Conservation (phyloP, 2,329 filamentous ascomycete species). For the Dendrostoma leiphaemia region DNA sequence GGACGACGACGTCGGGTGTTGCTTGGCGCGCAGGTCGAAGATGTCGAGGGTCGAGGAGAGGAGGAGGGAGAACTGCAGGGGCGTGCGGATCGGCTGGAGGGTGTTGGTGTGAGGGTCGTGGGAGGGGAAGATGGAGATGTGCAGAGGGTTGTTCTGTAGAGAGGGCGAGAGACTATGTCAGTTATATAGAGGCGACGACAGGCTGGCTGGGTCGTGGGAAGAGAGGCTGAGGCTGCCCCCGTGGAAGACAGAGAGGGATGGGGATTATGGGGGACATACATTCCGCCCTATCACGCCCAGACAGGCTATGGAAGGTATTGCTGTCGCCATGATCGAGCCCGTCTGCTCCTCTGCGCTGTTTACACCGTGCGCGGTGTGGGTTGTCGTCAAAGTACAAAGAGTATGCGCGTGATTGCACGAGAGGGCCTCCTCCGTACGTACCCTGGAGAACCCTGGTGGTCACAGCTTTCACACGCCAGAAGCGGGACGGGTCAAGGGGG, state of each 20-base stretch:
- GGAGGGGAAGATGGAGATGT: conserved; percentile 85
- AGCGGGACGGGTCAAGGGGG: background rate
- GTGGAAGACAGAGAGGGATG: background rate
- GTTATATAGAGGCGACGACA: background rate
- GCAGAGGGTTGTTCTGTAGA: conserved; percentile 94
- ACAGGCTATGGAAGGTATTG: conserved; percentile 81
- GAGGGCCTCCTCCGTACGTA: background rate
- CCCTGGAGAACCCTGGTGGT: conserved; percentile 1
- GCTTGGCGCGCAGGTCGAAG: conserved; percentile 80
- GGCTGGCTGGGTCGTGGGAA: background rate
- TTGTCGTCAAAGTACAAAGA: too few species aligned
- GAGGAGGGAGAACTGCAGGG: conserved; percentile 89
- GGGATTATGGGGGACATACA: conserved; percentile 48
- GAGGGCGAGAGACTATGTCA: background rate
- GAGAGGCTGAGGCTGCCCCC: too few species aligned
- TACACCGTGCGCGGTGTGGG: too few species aligned
- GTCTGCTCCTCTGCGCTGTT: too few species aligned
- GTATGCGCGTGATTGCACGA: too few species aligned
- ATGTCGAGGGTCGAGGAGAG: conserved; percentile 91
- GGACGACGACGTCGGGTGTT: conserved; percentile 25
- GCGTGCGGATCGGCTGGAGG: conserved; percentile 57
- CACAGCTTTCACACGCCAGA: background rate
- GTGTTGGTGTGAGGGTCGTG: conserved; percentile 56
- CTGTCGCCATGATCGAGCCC: conserved; percentile 54
- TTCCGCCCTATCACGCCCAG: conserved; percentile 92